Evolutionary conservation across 2,329 filamentous ascomycete species (phyloP), one percentile per base, ranked within the genome.

Genomic region (Colletotrichum sp.): DNA sequence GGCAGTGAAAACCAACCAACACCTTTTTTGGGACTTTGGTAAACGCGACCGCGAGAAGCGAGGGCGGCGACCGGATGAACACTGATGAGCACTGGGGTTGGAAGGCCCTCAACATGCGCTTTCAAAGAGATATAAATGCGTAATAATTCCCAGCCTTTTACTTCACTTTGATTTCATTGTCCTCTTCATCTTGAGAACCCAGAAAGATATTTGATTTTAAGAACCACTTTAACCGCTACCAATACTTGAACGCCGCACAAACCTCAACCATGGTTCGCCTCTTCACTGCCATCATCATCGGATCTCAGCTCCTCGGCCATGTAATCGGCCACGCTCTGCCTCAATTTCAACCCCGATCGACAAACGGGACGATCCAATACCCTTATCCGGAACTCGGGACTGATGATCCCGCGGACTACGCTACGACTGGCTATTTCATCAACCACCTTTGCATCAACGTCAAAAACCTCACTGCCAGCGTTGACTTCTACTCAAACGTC

Each of bases 381-480:
- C 71, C 71, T 18, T 69, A 57, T 66, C 55, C 71, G 5, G 57
- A 66, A 44, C 26, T 69, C 30, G 73, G 73, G 55, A 66, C 76
- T 32, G 83, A 85, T 68, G 77, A 78, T 3, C 65, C 77, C 77
- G 5, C 34, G n/a, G 62, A 65, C 62, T 44, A 26, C 16, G 81
- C 80, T 8, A 86, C 84, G 8, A 70, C 76, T 1, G 82, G 84
- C 52, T 85, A 83, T 78, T 82, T 80, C 62, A 78, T 85, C 72
- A 85, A 85, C 77, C 83, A 85, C 77, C 69, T 85, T 24, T 80
- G 78, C 60, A 78, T 85, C 52, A 79, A 80, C 15, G 82, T 82
- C n/a, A 78, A 72, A 68, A 81, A 85, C 78, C 69, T 84, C 4
- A 82, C 75, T 5, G 79, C 74, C 6, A 82, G 80, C 75, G 77